A percentile compares a stretch with the other conserved stretches of the same genome.
These are phyloP conservation scores for Citrus mangshanensis DNA, from an alignment of 345 rosid genomes.

Conservation along the genomic window DNA sequence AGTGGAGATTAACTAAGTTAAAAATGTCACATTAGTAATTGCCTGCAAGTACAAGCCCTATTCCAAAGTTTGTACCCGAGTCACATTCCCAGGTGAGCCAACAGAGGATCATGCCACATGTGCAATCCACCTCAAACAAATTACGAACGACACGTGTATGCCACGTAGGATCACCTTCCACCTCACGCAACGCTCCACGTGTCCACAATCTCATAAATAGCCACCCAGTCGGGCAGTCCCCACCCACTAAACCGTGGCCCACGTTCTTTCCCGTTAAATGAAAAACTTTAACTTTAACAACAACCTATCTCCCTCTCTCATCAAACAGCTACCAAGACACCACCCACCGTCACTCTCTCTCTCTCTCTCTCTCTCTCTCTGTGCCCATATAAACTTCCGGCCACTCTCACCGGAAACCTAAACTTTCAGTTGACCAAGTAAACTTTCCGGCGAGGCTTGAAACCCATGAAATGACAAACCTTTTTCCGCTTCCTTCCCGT, in stretches of 20 bases:
- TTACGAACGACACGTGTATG: slow-evolving; percentile 8
- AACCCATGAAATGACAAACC: neutral
- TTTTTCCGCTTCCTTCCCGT: neutral
- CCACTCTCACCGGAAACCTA: slow-evolving; percentile 8
- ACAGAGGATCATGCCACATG: neutral
- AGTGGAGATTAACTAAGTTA: neutral
- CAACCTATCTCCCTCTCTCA: neutral
- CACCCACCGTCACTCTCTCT: neutral
- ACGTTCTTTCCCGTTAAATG: slow-evolving; percentile 2
- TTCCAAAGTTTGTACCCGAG: neutral
- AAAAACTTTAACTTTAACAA: neutral
- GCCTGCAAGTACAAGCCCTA: neutral
- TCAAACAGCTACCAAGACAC: too few species aligned
- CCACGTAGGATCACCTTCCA: slow-evolving; percentile 19
- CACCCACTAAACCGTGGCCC: neutral
- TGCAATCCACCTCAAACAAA: slow-evolving; percentile 9
- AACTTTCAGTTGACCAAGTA: neutral
- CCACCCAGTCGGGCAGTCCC: slow-evolving; percentile 2
- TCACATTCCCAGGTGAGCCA: neutral
- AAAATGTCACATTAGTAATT: neutral
- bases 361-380: neutral
- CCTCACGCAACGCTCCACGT: slow-evolving; percentile 19
- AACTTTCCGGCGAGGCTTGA: neutral
- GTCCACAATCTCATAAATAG: slow-evolving; percentile 11
- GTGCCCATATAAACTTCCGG: neutral